Percentiles rank a stretch among this genome's conserved stretches.
phyloP scores from a whole-genome alignment of 768 basidiomycete species.

The Chalciporus piperatus region DNA sequence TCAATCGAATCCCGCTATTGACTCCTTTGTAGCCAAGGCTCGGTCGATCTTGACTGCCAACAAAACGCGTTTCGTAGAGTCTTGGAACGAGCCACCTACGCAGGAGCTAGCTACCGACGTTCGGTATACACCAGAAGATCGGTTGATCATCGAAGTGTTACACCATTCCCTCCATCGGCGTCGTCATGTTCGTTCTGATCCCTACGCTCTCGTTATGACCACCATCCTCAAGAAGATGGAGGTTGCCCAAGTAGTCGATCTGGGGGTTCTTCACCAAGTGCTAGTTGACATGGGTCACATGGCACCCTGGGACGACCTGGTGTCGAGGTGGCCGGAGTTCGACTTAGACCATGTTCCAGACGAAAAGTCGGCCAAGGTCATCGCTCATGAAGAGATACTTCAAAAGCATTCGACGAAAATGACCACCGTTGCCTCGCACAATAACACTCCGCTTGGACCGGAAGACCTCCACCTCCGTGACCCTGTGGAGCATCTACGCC shows the following conservation, averaged over 20 bases:
- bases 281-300: slow-evolving; percentile 72
- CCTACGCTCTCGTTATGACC: slow-evolving; percentile 51
- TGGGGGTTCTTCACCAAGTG: slow-evolving; percentile 39
- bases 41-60: slow-evolving; percentile 38
- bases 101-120: slow-evolving; percentile 23
- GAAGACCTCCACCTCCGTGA: slow-evolving; percentile 67
- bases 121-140: slow-evolving; percentile 53
- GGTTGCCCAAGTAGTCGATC: slow-evolving; percentile 30
- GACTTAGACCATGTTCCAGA: slow-evolving; percentile 21
- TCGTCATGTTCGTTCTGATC: slow-evolving; percentile 57
- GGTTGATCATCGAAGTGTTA: slow-evolving; percentile 57
- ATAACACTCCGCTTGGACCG: slow-evolving; percentile 45
- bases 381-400: slow-evolving; percentile 31
- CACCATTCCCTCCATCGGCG: slow-evolving; percentile 46
- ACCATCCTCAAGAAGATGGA: slow-evolving; percentile 58
- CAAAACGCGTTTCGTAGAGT: slow-evolving; percentile 26
- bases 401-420: slow-evolving; percentile 15
- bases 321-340: slow-evolving; percentile 38
- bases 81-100: slow-evolving; percentile 32
- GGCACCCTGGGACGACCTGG: slow-evolving; percentile 78
- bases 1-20: slow-evolving; percentile 37
- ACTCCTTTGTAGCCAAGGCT: slow-evolving; percentile 52
- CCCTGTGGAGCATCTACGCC: slow-evolving; percentile 65
- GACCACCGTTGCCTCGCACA: slow-evolving; percentile 2
- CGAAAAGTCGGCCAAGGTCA: slow-evolving; percentile 30